Conservation (phyloP, 805 yeast species). For the Candida alai region DNA sequence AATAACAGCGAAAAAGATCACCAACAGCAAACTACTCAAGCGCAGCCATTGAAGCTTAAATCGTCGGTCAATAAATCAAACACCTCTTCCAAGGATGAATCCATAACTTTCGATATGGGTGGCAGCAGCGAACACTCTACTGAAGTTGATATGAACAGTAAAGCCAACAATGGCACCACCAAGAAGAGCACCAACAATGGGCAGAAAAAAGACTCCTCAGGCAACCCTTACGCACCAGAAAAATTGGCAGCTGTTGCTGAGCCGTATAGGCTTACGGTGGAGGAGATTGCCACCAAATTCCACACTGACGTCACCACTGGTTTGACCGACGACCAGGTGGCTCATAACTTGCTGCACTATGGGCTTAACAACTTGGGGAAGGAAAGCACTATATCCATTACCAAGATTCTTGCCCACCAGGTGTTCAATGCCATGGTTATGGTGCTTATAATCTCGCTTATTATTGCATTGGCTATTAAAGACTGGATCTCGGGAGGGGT, state of each 20-base stretch:
- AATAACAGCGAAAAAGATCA: too few species aligned
- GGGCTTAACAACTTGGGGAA: constrained; percentile 66
- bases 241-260: constrained; percentile 6
- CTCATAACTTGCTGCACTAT: constrained; percentile 20
- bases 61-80: too few species aligned
- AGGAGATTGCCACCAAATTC: constrained; percentile 15
- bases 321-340: constrained; percentile 17
- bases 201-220: background rate
- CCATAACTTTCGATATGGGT: too few species aligned
- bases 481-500: constrained; percentile 87
- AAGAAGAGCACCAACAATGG: background rate
- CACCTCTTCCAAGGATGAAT: too few species aligned
- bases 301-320: constrained; percentile 16
- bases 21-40: too few species aligned
- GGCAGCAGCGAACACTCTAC: too few species aligned
- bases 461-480: constrained; percentile 65
- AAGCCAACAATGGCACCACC: too few species aligned
- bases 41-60: too few species aligned
- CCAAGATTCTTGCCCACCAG: constrained; percentile 59
- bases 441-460: constrained; percentile 65
- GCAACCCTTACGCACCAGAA: background rate
- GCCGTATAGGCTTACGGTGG: constrained; percentile 15
- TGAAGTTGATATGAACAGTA: too few species aligned
- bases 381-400: constrained; percentile 49
- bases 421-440: constrained; percentile 75